Evolutionary conservation across 306 rosid genomes (phyloP).

Genomic region (Rosa persica): DNA sequence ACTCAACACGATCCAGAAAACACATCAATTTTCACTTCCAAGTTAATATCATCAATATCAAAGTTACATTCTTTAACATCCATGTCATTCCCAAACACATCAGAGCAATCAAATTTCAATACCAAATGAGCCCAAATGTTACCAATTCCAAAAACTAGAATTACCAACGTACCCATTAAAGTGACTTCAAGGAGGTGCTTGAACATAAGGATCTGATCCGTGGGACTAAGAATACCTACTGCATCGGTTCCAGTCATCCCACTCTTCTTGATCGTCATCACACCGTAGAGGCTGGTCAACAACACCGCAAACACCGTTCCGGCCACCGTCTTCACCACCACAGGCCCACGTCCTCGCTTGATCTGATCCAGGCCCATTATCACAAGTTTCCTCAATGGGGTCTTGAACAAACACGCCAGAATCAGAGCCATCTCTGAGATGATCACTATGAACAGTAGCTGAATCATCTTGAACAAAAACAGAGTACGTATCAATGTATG

Average conservation of each 20-base stretch:
- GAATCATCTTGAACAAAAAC: slow-evolving; percentile 51
- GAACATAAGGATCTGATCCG: slow-evolving; percentile 96
- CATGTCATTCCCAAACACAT: slow-evolving; percentile 8
- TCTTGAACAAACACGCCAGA: slow-evolving; percentile 60
- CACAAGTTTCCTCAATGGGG: slow-evolving; percentile 79
- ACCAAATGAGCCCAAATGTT: not conserved
- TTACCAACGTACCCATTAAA: slow-evolving; percentile 58
- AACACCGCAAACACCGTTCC: slow-evolving; percentile 57
- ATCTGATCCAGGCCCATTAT: slow-evolving; percentile 70
- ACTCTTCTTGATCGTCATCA: slow-evolving; percentile 60
- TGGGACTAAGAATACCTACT: slow-evolving; percentile 52
- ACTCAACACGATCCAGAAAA: slow-evolving; percentile 18
- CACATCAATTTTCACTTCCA: slow-evolving; percentile 7
- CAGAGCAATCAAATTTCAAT: slow-evolving; percentile 12
- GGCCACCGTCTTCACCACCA: slow-evolving; percentile 70
- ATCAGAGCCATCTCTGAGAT: slow-evolving; percentile 59
- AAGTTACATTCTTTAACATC: not conserved
- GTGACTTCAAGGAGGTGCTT: slow-evolving; percentile 84
- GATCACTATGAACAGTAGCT: slow-evolving; percentile 54
- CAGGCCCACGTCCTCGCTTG: slow-evolving; percentile 81
- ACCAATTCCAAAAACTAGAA: not conserved
- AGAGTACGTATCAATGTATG: not conserved
- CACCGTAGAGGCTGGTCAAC: slow-evolving; percentile 50
- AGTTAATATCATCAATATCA: slow-evolving; percentile 9
- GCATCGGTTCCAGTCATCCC: slow-evolving; percentile 63